A percentile compares a stretch with the other conserved stretches of the same genome.
Evolutionary conservation across 352 stramenopile species (phyloP).

Genomic region (Phytophthora fragariae): DNA sequence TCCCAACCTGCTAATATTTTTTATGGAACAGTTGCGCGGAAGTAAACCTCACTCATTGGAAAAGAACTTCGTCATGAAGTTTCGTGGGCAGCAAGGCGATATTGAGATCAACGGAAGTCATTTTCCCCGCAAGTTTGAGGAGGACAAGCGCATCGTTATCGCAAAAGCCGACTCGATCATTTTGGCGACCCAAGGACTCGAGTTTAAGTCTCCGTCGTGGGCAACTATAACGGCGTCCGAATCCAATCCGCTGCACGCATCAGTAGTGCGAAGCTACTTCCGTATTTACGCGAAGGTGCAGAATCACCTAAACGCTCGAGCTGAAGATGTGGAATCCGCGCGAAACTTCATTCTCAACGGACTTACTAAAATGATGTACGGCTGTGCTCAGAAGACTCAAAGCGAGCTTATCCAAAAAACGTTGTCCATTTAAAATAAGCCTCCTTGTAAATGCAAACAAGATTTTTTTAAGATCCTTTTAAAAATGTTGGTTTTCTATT

Average conservation of each 20-base stretch:
- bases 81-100: conserved; percentile 20
- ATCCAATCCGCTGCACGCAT: neutral
- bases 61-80: conserved; percentile 35
- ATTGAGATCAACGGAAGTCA: conserved; percentile 25
- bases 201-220: neutral
- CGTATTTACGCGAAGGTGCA: neutral
- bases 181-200: conserved; percentile 18
- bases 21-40: conserved; percentile 19
- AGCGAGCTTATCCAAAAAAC: neutral
- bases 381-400: neutral
- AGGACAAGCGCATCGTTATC: conserved; percentile 21
- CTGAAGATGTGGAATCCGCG: neutral
- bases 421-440: neutral
- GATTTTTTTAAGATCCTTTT: too few species aligned
- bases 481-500: too few species aligned
- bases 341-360: neutral
- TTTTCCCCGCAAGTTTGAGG: conserved; percentile 33
- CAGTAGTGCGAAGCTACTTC: neutral
- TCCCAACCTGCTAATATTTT: neutral
- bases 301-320: neutral
- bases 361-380: neutral
- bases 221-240: neutral
- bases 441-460: neutral
- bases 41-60: conserved; percentile 27
- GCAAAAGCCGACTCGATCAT: conserved; percentile 27